Base-by-base conservation (phyloP, 192 early-diverging fungal genomes). In the Gonapodya prolifera region DNA sequence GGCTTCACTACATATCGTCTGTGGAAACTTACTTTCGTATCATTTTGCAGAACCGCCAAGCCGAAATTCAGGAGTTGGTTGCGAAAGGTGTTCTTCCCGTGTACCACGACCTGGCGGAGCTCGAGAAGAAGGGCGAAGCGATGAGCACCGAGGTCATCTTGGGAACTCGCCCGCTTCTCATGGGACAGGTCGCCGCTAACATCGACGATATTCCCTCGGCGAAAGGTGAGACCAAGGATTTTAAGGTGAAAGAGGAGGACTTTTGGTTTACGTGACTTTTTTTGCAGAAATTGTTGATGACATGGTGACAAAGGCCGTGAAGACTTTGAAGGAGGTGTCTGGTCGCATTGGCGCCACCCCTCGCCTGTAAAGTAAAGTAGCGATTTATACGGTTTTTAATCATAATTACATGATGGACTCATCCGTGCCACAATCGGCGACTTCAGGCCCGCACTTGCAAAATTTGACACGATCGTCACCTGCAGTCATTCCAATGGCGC, bases 241-340 rank as follows among this genome's bases (percentile, higher is more conserved):
- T n/a, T n/a, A n/a, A n/a, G n/a, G n/a, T n/a, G n/a, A n/a, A n/a
- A n/a, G n/a, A n/a, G n/a, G n/a, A n/a, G n/a, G n/a, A n/a, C n/a
- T n/a, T n/a, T n/a, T n/a, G n/a, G n/a, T n/a, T n/a, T n/a, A n/a
- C n/a, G n/a, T 69, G 45, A 16, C n/a, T 69, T n/a, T n/a, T n/a
- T 69, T n/a, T n/a, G 45, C n/a, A 69, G 85, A 83, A 36, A 86
- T 86, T 69, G 79, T 86, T 8, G 83, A 86, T n/a, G 84, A 86
- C 29, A 85, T 85, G 78, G 79, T 85, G 2, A 31, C 1, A 33
- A 80, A 78, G 34, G 83, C 82, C 17, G 75, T 86, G 0, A n/a
- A 29, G 1, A 80, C 78, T 13, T 34, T 85, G 28, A 0, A 35
- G 30, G 2, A 69, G 69, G 34, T 78, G 77, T 80, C 71, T 32